Evolutionary conservation across 768 basidiomycete genomes (phyloP), one percentile per base, ranked within the genome.

Genomic region (Lactarius quietus): DNA sequence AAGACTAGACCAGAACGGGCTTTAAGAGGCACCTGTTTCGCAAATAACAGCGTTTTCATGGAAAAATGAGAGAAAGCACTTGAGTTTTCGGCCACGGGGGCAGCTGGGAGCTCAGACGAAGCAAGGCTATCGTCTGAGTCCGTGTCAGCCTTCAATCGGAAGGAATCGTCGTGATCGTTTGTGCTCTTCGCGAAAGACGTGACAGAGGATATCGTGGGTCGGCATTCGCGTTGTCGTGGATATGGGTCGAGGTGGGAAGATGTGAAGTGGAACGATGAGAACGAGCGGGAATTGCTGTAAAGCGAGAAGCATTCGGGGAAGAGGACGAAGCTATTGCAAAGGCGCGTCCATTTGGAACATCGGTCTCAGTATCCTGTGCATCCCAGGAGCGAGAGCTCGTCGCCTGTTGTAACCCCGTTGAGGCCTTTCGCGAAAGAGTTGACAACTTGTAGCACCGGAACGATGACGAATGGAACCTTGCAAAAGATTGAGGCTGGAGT

Each of bases 391-490:
- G 35, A 38, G 17, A 1, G 3, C 2, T n/a, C 9, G 26, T 33
- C 12, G 28, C 9, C 10, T 33, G 54, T 39, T n/a, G 59, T 5
- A 43, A 41, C 12, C 28, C 18, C 18, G 26, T 41, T n/a, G 54
- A 28, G n/a, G 26, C n/a, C 35, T 38, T 43, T 35, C 18, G 55
- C 15, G 61, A 48, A 52, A 59, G 17, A n/a, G 15, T 20, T 0
- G 60, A 41, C 4, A 36, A 41, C n/a, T 43, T 45, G 33, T 43
- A 33, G 51, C 23, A 6, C 65, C 41, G 8, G 65, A 54, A 12
- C 65, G 65, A 62, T 12, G 65, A 7, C 65, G 65, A 6, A 53
- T 62, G 31, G 65, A 58, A 0, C n/a, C 18, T 28, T 66, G 39
- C 3, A 39, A 38, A 14, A 45, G 20, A 56, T 43, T 33, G 60